A percentile compares a stretch with the other conserved stretches of the same genome.
Conservation (phyloP, 2,329 filamentous ascomycete species). For the Lachnum nothofagi region DNA sequence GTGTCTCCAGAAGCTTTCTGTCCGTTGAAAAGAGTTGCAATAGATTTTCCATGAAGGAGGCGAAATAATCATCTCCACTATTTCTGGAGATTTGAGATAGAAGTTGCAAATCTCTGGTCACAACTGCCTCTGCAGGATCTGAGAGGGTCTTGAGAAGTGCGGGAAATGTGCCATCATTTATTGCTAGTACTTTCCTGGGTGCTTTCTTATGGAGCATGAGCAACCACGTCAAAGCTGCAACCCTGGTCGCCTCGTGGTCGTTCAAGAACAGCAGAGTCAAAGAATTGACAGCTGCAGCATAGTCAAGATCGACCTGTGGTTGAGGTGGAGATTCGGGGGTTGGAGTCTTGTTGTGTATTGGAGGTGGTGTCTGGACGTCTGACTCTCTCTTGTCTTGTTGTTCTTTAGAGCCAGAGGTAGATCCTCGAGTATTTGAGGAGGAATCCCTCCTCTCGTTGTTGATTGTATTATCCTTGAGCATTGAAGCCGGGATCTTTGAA, state of each 20-base stretch:
- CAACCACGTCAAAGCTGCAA: constrained; percentile 90
- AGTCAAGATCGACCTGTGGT: constrained; percentile 74
- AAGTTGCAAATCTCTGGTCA: constrained; percentile 87
- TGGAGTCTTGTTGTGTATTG: constrained; percentile 25
- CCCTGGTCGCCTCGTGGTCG: constrained; percentile 91
- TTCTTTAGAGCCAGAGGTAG: constrained; percentile 44
- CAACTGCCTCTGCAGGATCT: constrained; percentile 90
- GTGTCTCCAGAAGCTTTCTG: constrained; percentile 79
- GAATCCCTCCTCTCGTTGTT: constrained; percentile 31
- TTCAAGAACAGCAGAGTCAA: constrained; percentile 91
- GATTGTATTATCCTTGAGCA: constrained; percentile 32
- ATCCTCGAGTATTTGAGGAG: constrained; percentile 29
- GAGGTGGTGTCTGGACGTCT: constrained; percentile 47
- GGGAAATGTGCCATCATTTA: constrained; percentile 95
- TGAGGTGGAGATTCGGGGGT: constrained; percentile 40
- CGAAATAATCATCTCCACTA: constrained; percentile 95
- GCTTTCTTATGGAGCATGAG: constrained; percentile 97
- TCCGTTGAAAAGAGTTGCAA: constrained; percentile 95
- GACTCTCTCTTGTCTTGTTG: constrained; percentile 45
- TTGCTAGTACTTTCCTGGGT: constrained; percentile 84
- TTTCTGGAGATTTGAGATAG: constrained; percentile 94
- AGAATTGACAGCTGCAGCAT: constrained; percentile 88
- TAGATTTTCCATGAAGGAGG: constrained; percentile 96
- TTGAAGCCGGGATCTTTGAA: constrained; percentile 40
- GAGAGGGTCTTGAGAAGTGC: constrained; percentile 93